phyloP scores from a whole-genome alignment of 148 eudicot species.

The Rhododendron simsii region DNA sequence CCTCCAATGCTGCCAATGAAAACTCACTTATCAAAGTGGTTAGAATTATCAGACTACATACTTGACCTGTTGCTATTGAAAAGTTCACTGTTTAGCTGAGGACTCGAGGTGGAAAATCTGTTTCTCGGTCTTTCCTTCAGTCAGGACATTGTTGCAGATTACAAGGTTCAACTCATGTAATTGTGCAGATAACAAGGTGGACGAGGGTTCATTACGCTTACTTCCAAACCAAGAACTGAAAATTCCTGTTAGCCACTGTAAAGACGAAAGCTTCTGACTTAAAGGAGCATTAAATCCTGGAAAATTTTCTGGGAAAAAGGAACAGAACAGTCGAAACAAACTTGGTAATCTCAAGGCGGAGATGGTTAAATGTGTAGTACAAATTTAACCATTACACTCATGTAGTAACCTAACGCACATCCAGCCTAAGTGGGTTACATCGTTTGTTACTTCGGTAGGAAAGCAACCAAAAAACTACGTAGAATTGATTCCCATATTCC shows the following conservation, averaged over 20 bases:
- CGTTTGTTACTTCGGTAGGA: background rate
- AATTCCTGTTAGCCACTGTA: background rate
- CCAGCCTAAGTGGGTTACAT: background rate
- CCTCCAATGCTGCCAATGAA: background rate
- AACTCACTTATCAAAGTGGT: background rate
- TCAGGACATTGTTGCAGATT: background rate
- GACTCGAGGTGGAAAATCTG: background rate
- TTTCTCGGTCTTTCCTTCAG: background rate
- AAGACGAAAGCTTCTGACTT: background rate
- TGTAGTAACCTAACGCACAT: background rate
- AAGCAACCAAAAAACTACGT: background rate
- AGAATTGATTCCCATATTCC: too few relatives aligned
- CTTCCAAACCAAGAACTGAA: background rate
- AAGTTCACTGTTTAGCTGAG: background rate
- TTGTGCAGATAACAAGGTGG: background rate
- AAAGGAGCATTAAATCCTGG: background rate
- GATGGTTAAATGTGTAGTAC: background rate
- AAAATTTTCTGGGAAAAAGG: background rate
- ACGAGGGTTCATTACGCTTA: background rate
- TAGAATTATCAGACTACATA: background rate
- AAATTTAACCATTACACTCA: background rate
- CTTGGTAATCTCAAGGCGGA: background rate
- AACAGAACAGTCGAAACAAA: background rate
- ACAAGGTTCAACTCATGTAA: background rate
- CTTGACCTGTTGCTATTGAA: background rate